Evolutionary conservation across 1,139 yeast species (phyloP).

Genomic region (Saccharomycopsis phalli): DNA sequence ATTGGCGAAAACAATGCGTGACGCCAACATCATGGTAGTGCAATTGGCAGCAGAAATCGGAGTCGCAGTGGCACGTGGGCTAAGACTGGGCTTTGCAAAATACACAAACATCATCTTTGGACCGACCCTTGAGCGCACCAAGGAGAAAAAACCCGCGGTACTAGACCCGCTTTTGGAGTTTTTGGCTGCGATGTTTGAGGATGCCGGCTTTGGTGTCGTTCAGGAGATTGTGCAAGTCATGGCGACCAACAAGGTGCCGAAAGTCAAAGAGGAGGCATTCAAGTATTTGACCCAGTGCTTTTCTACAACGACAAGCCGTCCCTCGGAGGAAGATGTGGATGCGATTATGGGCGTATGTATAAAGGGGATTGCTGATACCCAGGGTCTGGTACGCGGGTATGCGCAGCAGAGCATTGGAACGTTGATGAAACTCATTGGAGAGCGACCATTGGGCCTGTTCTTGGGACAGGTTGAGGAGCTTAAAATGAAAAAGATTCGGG

Average conservation of each 20-base stretch:
- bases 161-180: constrained; percentile 60
- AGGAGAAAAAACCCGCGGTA: constrained; percentile 78
- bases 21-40: constrained; percentile 86
- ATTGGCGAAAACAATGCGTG: constrained; percentile 71
- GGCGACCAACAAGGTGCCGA: constrained; percentile 67
- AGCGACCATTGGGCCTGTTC: constrained; percentile 49
- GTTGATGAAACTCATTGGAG: constrained; percentile 74
- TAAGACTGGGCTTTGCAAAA: constrained; percentile 44
- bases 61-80: constrained; percentile 56
- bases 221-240: constrained; percentile 36
- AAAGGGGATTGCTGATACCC: constrained; percentile 69
- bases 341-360: constrained; percentile 45
- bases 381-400: constrained; percentile 74
- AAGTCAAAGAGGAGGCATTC: constrained; percentile 62
- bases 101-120: constrained; percentile 48
- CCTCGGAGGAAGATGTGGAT: constrained; percentile 47
- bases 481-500: constrained; percentile 58
- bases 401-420: constrained; percentile 78
- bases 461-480: constrained; percentile 69
- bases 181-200: constrained; percentile 52
- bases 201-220: constrained; percentile 49
- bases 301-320: constrained; percentile 39
- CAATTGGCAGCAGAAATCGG: constrained; percentile 69
- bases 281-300: constrained; percentile 60
- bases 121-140: constrained; percentile 72